Evolutionary conservation across 805 yeast genomes (phyloP).

Genomic region (Phaffomyces antillensis): DNA sequence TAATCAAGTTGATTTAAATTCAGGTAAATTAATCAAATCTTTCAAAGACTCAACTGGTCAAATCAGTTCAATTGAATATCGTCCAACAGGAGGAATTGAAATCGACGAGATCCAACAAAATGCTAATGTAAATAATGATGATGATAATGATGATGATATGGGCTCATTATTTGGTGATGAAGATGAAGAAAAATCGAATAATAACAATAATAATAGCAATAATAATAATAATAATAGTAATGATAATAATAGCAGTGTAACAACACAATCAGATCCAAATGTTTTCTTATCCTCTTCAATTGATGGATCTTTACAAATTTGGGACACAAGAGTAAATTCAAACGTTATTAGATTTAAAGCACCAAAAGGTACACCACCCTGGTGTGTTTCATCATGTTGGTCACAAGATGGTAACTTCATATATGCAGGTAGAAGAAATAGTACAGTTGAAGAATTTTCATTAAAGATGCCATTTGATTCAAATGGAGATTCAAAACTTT

Average conservation of each 20-base stretch:
- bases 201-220: too few species aligned
- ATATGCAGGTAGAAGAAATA: slow-evolving; percentile 85
- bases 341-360: slow-evolving; percentile 44
- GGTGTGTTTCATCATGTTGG: slow-evolving; percentile 92
- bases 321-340: slow-evolving; percentile 63
- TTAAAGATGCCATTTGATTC: slow-evolving; percentile 45
- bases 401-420: slow-evolving; percentile 71
- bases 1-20: slow-evolving; percentile 77
- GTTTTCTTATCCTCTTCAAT: slow-evolving; percentile 74
- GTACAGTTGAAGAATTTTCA: slow-evolving; percentile 72
- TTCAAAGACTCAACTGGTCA: slow-evolving; percentile 67
- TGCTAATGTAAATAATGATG: slow-evolving; percentile 22
- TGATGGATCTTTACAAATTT: slow-evolving; percentile 72
- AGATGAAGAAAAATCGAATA: slow-evolving; percentile 28
- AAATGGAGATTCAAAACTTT: slow-evolving; percentile 38
- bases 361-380: slow-evolving; percentile 74
- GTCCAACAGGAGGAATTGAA: slow-evolving; percentile 40
- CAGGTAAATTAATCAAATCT: slow-evolving; percentile 47
- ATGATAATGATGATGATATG: slow-evolving; percentile 35
- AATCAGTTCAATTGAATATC: slow-evolving; percentile 63
- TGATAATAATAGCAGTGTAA: slow-evolving; percentile 6
- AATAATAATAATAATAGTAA: too few species aligned
- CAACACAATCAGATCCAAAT: slow-evolving; percentile 30
- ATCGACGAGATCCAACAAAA: slow-evolving; percentile 15
- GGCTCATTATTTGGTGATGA: slow-evolving; percentile 57